These are phyloP conservation scores for Onygenales sp. DNA, from an alignment of 2,329 filamentous ascomycete genomes.

Conservation along the genomic window DNA sequence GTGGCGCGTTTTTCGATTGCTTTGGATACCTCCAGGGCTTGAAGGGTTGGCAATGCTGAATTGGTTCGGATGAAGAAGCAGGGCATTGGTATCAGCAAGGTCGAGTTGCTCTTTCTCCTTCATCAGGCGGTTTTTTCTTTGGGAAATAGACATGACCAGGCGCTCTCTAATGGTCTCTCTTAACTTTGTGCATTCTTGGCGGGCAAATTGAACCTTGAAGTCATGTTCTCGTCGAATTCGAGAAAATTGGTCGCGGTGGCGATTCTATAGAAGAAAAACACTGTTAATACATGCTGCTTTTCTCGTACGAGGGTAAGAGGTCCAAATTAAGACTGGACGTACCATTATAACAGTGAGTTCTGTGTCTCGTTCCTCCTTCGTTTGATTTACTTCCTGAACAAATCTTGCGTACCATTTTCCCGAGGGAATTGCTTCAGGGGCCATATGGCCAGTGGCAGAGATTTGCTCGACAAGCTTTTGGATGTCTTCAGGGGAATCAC, in stretches of 20 bases:
- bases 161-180: constrained; percentile 52
- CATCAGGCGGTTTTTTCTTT: constrained; percentile 48
- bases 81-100: constrained; percentile 55
- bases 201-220: constrained; percentile 52
- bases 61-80: constrained; percentile 56
- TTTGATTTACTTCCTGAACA: constrained; percentile 75
- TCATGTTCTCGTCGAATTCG: constrained; percentile 48
- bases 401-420: constrained; percentile 81
- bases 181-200: constrained; percentile 53
- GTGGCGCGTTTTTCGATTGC: constrained; percentile 54
- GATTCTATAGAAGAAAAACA: constrained; percentile 35
- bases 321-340: constrained; percentile 23
- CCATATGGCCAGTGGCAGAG: constrained; percentile 49
- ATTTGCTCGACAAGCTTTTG: constrained; percentile 51
- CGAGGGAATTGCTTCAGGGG: constrained; percentile 59
- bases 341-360: constrained; percentile 75
- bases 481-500: constrained; percentile 56
- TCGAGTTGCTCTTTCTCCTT: constrained; percentile 59
- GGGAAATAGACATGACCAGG: constrained; percentile 47
- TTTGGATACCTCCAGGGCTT: constrained; percentile 51
- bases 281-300: not conserved
- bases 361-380: constrained; percentile 78
- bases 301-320: not conserved
- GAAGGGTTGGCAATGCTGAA: constrained; percentile 57
- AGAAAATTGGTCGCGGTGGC: constrained; percentile 46